Evolutionary conservation across 176 grass and related monocot species (phyloP), one percentile per base, ranked within the genome.

Genomic region (Tillandsia fasciculata): DNA sequence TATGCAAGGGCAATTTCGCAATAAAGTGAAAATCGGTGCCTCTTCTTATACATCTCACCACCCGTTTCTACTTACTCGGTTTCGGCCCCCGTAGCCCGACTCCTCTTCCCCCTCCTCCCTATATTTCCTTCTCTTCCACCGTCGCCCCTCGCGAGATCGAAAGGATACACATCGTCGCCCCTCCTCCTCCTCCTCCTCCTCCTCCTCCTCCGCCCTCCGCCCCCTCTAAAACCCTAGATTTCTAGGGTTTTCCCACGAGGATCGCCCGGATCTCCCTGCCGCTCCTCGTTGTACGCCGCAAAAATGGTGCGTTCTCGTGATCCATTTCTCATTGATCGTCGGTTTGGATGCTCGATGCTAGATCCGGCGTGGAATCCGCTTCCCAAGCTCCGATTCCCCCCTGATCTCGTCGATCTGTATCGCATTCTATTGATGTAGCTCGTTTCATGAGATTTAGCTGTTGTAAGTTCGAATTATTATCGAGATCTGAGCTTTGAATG

Each of bases 401-500:
- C 42, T 53, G 78, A 74, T 81, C 47, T 50, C 8, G 53, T n/a
- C 15, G 13, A 54, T 50, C 11, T 49, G 26, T 49, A 56, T 15
- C n/a, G 78, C 2, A 18, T 65, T 26, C 59, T 15, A 59, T 50
- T 17, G n/a, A 66, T 79, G 49, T 22, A 67, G 64, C 27, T 66
- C 3, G 49, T 61, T 26, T 66, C n/a, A 12, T 64, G 15, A 61
- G 24, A 53, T 69, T 74, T 18, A 28, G 20, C 50, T 0, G 12
- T 65, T 64, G 53, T 17, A 50, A 12, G 49, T 52, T 57, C 72
- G 13, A 26, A 10, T 64, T 67, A 64, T 53, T 57, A 33, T 53
- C 63, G 76, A 88, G 94, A 93, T 93, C 94, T 99, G 84, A 83
- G 65, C 51, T 71, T 23, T 73, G 52, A 57, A 53, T 56, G 28